Evolutionary conservation across 2,329 filamentous ascomycete genomes (phyloP).

Genomic region (Phoma herbarum): DNA sequence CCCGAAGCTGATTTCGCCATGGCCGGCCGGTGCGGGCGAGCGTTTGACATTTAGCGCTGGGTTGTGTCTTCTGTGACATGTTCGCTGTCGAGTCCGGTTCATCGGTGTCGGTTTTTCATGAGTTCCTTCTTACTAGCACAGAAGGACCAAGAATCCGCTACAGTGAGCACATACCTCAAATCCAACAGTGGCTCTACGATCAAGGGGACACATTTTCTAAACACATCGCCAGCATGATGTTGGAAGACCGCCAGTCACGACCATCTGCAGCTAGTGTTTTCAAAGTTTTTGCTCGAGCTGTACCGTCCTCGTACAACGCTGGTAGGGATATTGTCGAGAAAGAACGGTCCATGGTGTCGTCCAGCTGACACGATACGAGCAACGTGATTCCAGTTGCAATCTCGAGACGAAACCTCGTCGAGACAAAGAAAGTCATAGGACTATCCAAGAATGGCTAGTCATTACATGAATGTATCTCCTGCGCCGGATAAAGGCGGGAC

Average conservation of each 20-base stretch:
- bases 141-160: neutral
- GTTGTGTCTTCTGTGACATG: neutral
- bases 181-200: neutral
- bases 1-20: neutral
- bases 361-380: too few relatives aligned
- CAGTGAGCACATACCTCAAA: neutral
- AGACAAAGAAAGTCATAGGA: too few relatives aligned
- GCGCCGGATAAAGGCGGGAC: too few relatives aligned
- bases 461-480: too few relatives aligned
- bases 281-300: too few relatives aligned
- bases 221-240: neutral
- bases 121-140: neutral
- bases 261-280: neutral
- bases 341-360: too few relatives aligned
- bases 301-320: too few relatives aligned
- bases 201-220: neutral
- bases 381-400: too few relatives aligned
- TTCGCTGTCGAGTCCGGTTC: neutral
- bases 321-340: too few relatives aligned
- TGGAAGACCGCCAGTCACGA: neutral
- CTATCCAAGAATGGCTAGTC: too few relatives aligned
- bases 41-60: neutral
- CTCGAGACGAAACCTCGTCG: too few relatives aligned
- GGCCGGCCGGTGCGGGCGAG: neutral
- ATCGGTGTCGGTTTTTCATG: neutral